Base-by-base conservation (phyloP, 495 filamentous ascomycete species). In the Penicillium cinerascens region DNA sequence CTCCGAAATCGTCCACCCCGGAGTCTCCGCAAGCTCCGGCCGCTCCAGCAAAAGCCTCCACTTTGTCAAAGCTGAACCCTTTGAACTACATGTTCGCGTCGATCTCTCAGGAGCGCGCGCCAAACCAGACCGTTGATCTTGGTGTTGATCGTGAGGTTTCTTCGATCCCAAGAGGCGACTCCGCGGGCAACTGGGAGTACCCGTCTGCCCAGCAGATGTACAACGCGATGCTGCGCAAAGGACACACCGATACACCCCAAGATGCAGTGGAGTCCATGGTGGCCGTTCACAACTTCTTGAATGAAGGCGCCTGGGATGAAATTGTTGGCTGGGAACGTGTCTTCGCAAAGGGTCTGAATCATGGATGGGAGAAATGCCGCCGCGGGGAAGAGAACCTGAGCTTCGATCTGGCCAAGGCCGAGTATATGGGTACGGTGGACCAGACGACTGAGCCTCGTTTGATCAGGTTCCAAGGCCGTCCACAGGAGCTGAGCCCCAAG, bases 161-260 rank as follows among this genome's bases (percentile, higher is more conserved):
- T 16, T 86, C 91, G 2, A 99, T 99, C 53, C 93, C 95, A 18
- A 82, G 86, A 48, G 91, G 88, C 55, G 82, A 85, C 59, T 52
- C 69, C 6, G 74, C 81, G 16, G 83, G 84, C 11, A 93, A 90
- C 61, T 97, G 93, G 93, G 95, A 97, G 68, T 97, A 97, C 64
- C 95, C 93, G 0, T 96, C 91, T 0, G 92, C 95, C 9, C 95
- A 97, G 72, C 93, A 97, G 68, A 97, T 97, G 93, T 97, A 97
- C 74, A 99, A 97, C 63, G 93, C 95, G 0, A 85, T 97, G 77
- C 72, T 95, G 47, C 86, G 95, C 45, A 97, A 99, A 69, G 93
- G 93, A 17, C 90, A 96, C 70, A 92, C 88, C 0, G 91, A 97
- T 63, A 96, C 92, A 0, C 91, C 93, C 41, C 82, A 87, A 50